These are phyloP conservation scores for Boletus mariae DNA, from an alignment of 1,284 basidiomycete genomes.

Conservation along the genomic window DNA sequence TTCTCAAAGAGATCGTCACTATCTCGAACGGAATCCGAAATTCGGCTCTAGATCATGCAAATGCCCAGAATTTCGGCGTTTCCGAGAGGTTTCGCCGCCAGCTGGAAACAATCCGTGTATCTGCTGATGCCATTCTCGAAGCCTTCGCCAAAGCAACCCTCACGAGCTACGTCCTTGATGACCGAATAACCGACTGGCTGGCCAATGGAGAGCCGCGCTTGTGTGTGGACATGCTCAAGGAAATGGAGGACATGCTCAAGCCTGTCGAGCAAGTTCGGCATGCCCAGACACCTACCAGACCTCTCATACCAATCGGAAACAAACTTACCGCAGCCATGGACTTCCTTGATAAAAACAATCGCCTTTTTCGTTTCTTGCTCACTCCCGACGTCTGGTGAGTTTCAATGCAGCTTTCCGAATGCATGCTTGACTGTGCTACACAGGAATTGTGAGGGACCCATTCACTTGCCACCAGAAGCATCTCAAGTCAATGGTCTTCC, in stretches of 20 bases:
- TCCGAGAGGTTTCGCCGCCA: neutral
- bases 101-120: neutral
- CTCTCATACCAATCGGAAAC: neutral
- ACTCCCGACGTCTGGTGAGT: neutral
- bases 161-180: neutral
- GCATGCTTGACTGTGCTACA: neutral
- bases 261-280: neutral
- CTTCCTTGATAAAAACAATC: neutral
- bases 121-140: neutral
- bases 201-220: neutral
- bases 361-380: neutral
- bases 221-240: neutral
- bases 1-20: neutral
- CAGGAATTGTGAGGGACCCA: neutral
- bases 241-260: neutral
- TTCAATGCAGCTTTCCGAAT: neutral
- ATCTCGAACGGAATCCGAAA: neutral
- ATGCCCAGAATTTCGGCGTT: neutral
- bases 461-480: neutral
- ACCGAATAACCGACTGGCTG: neutral
- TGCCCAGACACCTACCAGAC: neutral
- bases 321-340: neutral
- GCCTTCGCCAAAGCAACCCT: neutral
- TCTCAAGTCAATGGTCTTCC: neutral
- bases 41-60: neutral